Base-by-base conservation (phyloP, 176 grass and related monocot genomes). In the Zizania latifolia region DNA sequence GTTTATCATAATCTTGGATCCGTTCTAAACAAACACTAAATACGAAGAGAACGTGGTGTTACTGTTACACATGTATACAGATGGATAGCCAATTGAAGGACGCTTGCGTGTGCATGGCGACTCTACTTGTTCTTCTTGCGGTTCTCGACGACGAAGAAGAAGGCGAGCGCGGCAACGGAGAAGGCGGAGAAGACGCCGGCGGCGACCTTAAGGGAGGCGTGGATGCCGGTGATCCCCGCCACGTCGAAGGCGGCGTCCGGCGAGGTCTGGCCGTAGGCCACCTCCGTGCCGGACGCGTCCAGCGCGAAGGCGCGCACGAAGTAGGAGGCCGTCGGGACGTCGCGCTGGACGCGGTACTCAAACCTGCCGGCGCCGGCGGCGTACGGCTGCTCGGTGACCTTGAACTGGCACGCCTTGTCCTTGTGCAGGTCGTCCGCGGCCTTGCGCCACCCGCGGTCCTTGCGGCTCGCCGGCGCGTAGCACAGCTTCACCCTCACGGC, bases 361-460 rank as follows among this genome's bases (percentile, higher is more conserved):
- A 70, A 14, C 12, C 22, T 70, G 32, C 71, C 81, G 21, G 15
- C 46, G 76, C 32, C 6, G 56, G 16, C 12, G 13, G 45, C 19
- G 81, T 89, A 92, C 21, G 81, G 26, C 72, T 88, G 40, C 34
- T 78, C 24, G 22, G 80, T 65, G 70, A 98, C 23, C 71, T 85
- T 89, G 84, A 90, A 92, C 71, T 92, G 91, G 91, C 95, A 98
- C 10, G 91, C 80, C 82, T 98, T 98, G 78, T 98, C 95, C 89
- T 98, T 98, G 74, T 84, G 85, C 8, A 94, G 58, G 78, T 81
- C 39, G 77, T 86, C 84, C 1, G 79, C 3, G 14, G 78, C 55
- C 78, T 86, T 94, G 81, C 91, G 91, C 95, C 95, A 98, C 50
- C 83, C 80, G 57, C 91, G 95, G 62, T 88, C 86, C 23, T 48